Base-by-base conservation (phyloP, 495 filamentous ascomycete species). In the Aspergillus coremiiformis region DNA sequence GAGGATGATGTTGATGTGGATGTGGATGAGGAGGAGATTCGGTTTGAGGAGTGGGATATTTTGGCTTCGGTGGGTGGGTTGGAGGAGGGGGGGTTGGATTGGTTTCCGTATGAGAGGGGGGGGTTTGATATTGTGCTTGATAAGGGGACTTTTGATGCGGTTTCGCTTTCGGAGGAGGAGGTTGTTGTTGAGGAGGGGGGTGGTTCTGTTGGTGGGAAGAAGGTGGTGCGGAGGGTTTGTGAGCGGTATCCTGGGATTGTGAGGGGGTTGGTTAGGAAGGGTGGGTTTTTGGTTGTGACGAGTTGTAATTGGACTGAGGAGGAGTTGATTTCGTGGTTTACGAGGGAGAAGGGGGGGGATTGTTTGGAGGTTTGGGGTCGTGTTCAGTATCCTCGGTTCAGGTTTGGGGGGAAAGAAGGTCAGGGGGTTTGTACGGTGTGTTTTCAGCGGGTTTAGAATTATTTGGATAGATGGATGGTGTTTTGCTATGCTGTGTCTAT, bases 261-360 rank as follows among this genome's bases (percentile, higher is more conserved):
- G 19, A 71, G 79, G 27, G 57, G 63, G 44, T 68, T 95, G 23
- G 73, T 97, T 39, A 81, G 78, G 53, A 67, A 66, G 6, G 84
- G 84, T 3, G 90, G 90, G 2, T 72, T 85, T 37, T 77, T 96
- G 59, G 63, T 95, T 27, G 80, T 98, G 20, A 96, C 93, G 54
- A 95, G 88, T 62, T 98, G 93, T 65, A 98, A 98, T 70, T 98
- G 93, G 93, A 96, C 93, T 30, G 89, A 93, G 73, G 78, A 81
- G 49, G 93, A 98, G 75, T 67, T 98, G 60, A 71, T 75, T 52
- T 63, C 60, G 10, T 94, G 90, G 89, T 91, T 95, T 66, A 78
- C 71, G 44, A 66, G 63, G 17, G 61, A 52, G 17, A 17, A 54
- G 33, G 55, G 52, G 48, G 55, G 50, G 1, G 60, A 66, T 62